Conservation (phyloP, 2,329 filamentous ascomycete genomes). For the Penicillium sp. region DNA sequence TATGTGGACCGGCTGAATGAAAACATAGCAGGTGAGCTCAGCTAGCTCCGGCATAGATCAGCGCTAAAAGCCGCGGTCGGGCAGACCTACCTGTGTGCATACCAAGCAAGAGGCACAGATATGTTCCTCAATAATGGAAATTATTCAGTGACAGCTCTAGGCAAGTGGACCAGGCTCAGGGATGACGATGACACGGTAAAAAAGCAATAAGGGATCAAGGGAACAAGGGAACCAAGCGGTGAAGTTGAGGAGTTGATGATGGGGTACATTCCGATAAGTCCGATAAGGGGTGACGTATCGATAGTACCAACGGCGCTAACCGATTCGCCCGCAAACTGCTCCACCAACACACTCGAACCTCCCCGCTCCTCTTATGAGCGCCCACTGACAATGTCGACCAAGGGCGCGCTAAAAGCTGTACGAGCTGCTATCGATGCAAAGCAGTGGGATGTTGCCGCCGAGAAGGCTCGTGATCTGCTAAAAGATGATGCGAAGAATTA, state of each 20-base stretch:
- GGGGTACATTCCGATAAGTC: background rate
- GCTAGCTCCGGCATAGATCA: background rate
- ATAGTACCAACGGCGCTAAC: slow-evolving; percentile 7
- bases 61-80: background rate
- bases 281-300: slow-evolving; percentile 30
- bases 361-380: slow-evolving; percentile 17
- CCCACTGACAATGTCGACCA: slow-evolving; percentile 48
- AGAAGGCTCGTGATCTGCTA: slow-evolving; percentile 68
- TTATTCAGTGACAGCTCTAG: background rate
- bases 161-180: background rate
- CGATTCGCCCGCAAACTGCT: background rate
- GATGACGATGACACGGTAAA: background rate
- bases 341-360: slow-evolving; percentile 8
- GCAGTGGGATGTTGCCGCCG: slow-evolving; percentile 74
- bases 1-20: background rate
- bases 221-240: background rate
- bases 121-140: background rate
- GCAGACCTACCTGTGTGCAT: background rate
- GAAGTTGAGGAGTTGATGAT: background rate
- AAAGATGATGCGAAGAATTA: slow-evolving; percentile 75
- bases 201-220: background rate
- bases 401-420: slow-evolving; percentile 78
- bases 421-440: slow-evolving; percentile 74
- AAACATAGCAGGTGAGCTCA: background rate
- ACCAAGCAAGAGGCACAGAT: background rate